Conservation (phyloP, 495 filamentous ascomycete genomes). For the Penicillium angulare region DNA sequence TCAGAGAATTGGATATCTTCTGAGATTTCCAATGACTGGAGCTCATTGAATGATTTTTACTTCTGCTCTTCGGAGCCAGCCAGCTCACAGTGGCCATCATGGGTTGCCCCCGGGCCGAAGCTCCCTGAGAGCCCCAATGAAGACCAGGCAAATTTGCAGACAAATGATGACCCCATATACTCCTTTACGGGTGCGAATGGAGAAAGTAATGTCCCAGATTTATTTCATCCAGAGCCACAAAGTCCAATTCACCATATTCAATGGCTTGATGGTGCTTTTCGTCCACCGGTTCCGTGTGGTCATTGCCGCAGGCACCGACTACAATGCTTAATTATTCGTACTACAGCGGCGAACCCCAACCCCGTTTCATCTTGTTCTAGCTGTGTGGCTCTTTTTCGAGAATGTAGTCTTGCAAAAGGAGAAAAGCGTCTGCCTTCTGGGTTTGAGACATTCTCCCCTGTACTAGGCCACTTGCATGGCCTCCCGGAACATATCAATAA, state of each 20-base stretch:
- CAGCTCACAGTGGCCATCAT: slow-evolving; percentile 11
- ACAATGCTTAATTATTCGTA: slow-evolving; percentile 47
- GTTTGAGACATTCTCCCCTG: slow-evolving; percentile 46
- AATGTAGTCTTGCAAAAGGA: slow-evolving; percentile 63
- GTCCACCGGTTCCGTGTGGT: slow-evolving; percentile 37
- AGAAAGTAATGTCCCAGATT: neutral
- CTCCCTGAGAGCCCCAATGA: neutral
- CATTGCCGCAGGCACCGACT: slow-evolving; percentile 43
- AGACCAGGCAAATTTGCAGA: neutral
- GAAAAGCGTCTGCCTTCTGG: slow-evolving; percentile 42
- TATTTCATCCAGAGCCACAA: neutral
- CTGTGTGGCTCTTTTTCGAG: slow-evolving; percentile 71
- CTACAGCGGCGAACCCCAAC: slow-evolving; percentile 46
- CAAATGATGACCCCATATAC: neutral
- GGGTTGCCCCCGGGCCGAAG: slow-evolving; percentile 5
- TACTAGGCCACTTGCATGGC: slow-evolving; percentile 41
- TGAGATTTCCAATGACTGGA: neutral
- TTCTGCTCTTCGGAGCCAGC: slow-evolving; percentile 12
- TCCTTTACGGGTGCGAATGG: neutral
- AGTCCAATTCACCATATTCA: slow-evolving; percentile 32
- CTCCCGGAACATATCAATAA: slow-evolving; percentile 36
- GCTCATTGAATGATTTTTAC: slow-evolving; percentile 17
- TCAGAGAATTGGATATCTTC: neutral
- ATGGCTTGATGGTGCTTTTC: slow-evolving; percentile 45
- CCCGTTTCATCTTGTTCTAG: slow-evolving; percentile 67